Evolutionary conservation across 2,329 filamentous ascomycete species (phyloP).

Genomic region (Penicillium glabrum): DNA sequence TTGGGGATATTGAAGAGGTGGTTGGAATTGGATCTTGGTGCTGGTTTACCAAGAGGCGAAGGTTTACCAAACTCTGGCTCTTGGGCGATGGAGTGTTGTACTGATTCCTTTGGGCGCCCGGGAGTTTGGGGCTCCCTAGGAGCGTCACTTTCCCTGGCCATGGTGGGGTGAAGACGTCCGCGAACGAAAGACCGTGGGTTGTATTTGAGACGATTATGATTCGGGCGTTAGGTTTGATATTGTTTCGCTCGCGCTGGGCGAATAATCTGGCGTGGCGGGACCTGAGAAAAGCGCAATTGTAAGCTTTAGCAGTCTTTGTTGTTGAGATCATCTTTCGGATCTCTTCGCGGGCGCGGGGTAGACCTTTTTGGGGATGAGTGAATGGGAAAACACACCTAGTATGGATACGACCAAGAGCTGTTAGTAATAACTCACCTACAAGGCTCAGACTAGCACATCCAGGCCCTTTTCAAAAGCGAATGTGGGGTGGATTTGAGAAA

Average conservation of each 20-base stretch:
- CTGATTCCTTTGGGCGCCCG: slow-evolving; percentile 36
- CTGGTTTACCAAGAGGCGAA: slow-evolving; percentile 51
- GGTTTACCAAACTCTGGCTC: slow-evolving; percentile 59
- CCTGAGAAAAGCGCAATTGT: neutral
- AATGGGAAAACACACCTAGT: neutral
- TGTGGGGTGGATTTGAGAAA: slow-evolving; percentile 6
- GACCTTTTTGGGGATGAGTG: neutral
- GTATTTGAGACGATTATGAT: neutral
- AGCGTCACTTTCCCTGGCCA: slow-evolving; percentile 55
- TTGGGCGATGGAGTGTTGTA: slow-evolving; percentile 34
- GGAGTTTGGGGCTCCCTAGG: slow-evolving; percentile 37
- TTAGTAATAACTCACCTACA: neutral
- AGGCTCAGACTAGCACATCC: neutral
- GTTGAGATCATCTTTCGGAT: neutral
- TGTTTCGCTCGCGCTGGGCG: neutral
- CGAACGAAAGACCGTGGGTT: neutral
- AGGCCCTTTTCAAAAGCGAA: neutral
- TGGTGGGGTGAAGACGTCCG: slow-evolving; percentile 21
- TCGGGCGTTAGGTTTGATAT: neutral
- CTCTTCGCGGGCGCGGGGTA: neutral
- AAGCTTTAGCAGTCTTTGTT: neutral
- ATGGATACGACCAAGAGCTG: neutral
- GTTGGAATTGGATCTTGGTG: slow-evolving; percentile 46
- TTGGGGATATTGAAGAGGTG: slow-evolving; percentile 55
- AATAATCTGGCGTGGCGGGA: neutral